Evolutionary conservation across 2,329 filamentous ascomycete species (phyloP).

Genomic region (Exutisphaerella laricina): DNA sequence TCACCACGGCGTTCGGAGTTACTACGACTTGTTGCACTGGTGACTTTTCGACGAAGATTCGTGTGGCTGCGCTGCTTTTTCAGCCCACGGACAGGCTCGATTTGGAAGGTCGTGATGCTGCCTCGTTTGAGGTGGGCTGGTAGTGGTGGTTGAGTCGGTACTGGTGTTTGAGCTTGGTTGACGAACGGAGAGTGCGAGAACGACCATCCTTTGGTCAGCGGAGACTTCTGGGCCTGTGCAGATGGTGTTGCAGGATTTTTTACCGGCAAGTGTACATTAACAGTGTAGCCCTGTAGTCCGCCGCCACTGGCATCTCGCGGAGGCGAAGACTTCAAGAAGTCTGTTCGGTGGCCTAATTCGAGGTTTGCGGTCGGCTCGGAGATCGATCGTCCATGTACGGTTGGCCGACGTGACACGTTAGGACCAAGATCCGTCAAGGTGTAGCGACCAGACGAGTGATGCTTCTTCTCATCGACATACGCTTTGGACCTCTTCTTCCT

Average conservation of each 20-base stretch:
- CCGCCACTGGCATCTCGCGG: slow-evolving; percentile 19
- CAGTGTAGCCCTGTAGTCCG: slow-evolving; percentile 17
- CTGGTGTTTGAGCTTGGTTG: slow-evolving; percentile 23
- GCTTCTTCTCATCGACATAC: slow-evolving; percentile 23
- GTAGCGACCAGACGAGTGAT: slow-evolving; percentile 19
- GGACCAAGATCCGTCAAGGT: slow-evolving; percentile 27
- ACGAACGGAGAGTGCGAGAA: slow-evolving; percentile 30
- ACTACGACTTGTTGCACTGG: slow-evolving; percentile 15
- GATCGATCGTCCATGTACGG: slow-evolving; percentile 30
- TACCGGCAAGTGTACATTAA: slow-evolving; percentile 19
- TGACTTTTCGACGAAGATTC: slow-evolving; percentile 29
- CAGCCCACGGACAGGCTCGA: slow-evolving; percentile 30
- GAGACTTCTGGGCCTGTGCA: slow-evolving; percentile 15
- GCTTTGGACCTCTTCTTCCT: slow-evolving; percentile 11
- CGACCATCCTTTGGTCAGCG: slow-evolving; percentile 14
- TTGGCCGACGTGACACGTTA: slow-evolving; percentile 20
- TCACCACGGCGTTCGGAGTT: slow-evolving; percentile 6
- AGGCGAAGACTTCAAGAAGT: slow-evolving; percentile 30
- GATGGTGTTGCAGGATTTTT: slow-evolving; percentile 18
- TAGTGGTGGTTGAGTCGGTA: slow-evolving; percentile 24
- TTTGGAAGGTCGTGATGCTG: slow-evolving; percentile 27
- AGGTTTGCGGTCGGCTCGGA: slow-evolving; percentile 30
- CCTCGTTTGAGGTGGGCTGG: slow-evolving; percentile 32
- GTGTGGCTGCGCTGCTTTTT: slow-evolving; percentile 30
- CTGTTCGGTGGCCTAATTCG: slow-evolving; percentile 28